These are phyloP conservation scores for Phytopythium delawarense DNA, from an alignment of 352 stramenopile species.

Conservation along the genomic window DNA sequence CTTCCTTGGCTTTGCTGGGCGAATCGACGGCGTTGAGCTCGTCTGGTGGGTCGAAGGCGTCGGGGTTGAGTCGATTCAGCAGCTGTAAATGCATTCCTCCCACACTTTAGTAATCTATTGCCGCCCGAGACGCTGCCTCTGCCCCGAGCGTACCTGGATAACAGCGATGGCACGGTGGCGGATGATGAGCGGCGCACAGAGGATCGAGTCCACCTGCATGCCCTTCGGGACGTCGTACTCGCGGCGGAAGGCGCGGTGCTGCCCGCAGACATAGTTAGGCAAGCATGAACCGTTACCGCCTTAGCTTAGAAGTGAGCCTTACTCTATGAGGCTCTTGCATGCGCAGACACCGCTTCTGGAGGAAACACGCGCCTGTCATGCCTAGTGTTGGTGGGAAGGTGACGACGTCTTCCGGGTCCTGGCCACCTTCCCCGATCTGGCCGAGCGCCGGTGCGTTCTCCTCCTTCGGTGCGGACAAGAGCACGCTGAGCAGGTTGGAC, in stretches of 20 bases:
- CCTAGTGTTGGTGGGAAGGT: slow-evolving; percentile 47
- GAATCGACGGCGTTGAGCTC: slow-evolving; percentile 7
- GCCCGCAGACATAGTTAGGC: background rate
- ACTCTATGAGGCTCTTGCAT: slow-evolving; percentile 57
- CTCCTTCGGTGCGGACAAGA: slow-evolving; percentile 12
- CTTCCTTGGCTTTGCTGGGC: slow-evolving; percentile 4
- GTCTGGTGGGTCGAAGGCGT: slow-evolving; percentile 4
- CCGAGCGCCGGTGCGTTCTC: background rate
- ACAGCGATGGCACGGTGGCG: slow-evolving; percentile 52
- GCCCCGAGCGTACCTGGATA: slow-evolving; percentile 31
- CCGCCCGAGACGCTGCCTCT: background rate
- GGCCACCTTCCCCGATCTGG: background rate
- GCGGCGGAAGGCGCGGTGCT: slow-evolving; percentile 54
- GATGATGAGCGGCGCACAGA: slow-evolving; percentile 50
- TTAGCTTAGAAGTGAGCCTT: background rate
- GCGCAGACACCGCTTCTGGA: slow-evolving; percentile 47
- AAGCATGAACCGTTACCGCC: background rate
- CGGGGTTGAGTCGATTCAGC: slow-evolving; percentile 43
- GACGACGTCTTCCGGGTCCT: slow-evolving; percentile 7
- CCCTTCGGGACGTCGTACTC: slow-evolving; percentile 57
- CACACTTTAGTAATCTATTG: background rate
- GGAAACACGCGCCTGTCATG: slow-evolving; percentile 51
- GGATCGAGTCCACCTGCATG: slow-evolving; percentile 46
- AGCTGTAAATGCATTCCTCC: slow-evolving; percentile 19
- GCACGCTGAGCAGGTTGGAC: slow-evolving; percentile 34